Conservation (phyloP, 306 rosid species). For the Quercus variabilis region DNA sequence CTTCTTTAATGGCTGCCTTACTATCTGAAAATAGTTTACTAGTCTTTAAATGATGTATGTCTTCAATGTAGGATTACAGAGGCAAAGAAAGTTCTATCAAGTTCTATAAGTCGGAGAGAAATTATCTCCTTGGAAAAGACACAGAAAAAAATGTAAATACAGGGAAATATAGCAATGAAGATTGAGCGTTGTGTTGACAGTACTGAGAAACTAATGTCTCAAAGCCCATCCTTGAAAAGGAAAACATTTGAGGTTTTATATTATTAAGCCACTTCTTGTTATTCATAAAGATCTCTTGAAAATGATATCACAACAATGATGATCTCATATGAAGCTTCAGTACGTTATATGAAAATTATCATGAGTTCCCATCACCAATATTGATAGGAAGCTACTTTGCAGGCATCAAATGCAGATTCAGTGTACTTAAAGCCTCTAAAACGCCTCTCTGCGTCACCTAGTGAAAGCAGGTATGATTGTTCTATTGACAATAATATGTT, state of each 20-base stretch:
- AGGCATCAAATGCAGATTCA: slow-evolving; percentile 58
- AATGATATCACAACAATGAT: slow-evolving; percentile 9
- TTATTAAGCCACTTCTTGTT: background rate
- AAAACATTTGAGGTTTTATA: slow-evolving; percentile 58
- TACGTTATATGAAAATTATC: slow-evolving; percentile 16
- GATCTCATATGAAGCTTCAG: slow-evolving; percentile 17
- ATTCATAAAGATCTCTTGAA: slow-evolving; percentile 1
- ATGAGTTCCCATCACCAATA: slow-evolving; percentile 5
- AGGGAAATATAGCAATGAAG: slow-evolving; percentile 28
- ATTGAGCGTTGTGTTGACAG: slow-evolving; percentile 27
- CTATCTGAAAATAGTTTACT: slow-evolving; percentile 1
- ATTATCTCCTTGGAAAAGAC: slow-evolving; percentile 18
- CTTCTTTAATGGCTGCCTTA: background rate
- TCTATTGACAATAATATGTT: background rate
- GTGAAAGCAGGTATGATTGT: slow-evolving; percentile 52
- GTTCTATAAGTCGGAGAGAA: slow-evolving; percentile 38
- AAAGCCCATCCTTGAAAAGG: slow-evolving; percentile 48
- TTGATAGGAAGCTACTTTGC: slow-evolving; percentile 29
- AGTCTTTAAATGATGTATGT: slow-evolving; percentile 19
- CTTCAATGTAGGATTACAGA: slow-evolving; percentile 37
- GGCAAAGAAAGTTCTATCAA: slow-evolving; percentile 30
- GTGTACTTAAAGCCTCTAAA: slow-evolving; percentile 55
- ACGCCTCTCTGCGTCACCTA: slow-evolving; percentile 51
- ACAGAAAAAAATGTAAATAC: slow-evolving; percentile 35
- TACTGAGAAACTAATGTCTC: slow-evolving; percentile 41